A percentile compares a stretch with the other conserved stretches of the same genome.
Conservation (phyloP, 2,329 filamentous ascomycete species). For the Lecanoromycetidae sp. region DNA sequence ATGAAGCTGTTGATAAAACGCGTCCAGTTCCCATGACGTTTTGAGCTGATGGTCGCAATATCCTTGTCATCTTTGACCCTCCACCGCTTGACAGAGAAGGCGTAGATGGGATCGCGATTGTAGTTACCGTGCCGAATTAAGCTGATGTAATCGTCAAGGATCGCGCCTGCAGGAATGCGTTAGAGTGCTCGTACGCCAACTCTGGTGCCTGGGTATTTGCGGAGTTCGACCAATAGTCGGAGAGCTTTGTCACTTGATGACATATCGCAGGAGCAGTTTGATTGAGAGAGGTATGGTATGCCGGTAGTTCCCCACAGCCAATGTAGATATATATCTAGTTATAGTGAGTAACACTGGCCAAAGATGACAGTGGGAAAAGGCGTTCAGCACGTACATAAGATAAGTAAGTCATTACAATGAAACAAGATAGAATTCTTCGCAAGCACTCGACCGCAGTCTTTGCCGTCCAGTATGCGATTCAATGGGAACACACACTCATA, state of each 20-base stretch:
- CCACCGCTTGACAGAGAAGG: slow-evolving; percentile 13
- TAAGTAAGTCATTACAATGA: too few relatives aligned
- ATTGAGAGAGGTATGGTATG: neutral
- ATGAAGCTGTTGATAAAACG: slow-evolving; percentile 16
- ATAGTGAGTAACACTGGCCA: too few relatives aligned
- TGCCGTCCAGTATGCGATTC: too few relatives aligned
- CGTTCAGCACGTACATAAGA: too few relatives aligned
- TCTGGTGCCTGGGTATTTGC: slow-evolving; percentile 23
- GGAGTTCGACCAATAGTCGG: slow-evolving; percentile 23
- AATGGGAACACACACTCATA: too few relatives aligned
- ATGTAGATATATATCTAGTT: too few relatives aligned
- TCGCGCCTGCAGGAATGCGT: slow-evolving; percentile 20
- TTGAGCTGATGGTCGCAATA: slow-evolving; percentile 18
- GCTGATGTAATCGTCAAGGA: slow-evolving; percentile 23
- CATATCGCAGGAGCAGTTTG: neutral
- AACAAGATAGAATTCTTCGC: too few relatives aligned
- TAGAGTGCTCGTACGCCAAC: slow-evolving; percentile 25
- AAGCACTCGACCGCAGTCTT: too few relatives aligned
- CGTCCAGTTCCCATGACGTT: slow-evolving; percentile 24
- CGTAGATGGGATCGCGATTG: slow-evolving; percentile 18
- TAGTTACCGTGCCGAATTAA: slow-evolving; percentile 15
- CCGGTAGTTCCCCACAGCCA: neutral
- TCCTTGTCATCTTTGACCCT: neutral
- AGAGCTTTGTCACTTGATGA: neutral
- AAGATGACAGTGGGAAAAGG: too few relatives aligned